Evolutionary conservation across 495 filamentous ascomycete species (phyloP), one percentile per base, ranked within the genome.

Genomic region (Aspergillus mulundensis): DNA sequence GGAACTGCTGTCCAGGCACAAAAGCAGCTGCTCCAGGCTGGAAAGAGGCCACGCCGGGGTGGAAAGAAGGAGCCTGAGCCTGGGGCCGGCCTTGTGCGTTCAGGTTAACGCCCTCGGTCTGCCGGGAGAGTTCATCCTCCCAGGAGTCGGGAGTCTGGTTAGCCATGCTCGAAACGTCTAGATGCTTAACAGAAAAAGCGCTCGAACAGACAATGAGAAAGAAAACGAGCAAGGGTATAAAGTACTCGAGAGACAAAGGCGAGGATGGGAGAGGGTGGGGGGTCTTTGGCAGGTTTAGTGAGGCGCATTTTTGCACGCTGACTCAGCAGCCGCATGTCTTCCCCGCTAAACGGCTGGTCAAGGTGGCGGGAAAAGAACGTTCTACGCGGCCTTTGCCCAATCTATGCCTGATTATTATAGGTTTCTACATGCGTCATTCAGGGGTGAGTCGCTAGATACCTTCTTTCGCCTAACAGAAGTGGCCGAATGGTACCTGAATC

Each of bases 111-210:
- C 88, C 84, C 56, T 94, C 88, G 50, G 96, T 88, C 76, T 95
- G 89, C 45, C 84, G 87, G 36, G 90, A 84, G 67, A 91, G 86
- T 57, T 95, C 94, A 62, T 98, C 90, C 76, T 98, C 94, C 94
- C 94, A 98, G 18, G 88, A 93, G 57, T 95, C 90, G 44, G 90
- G 86, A 36, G 78, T 77, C 57, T 88, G 82, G 64, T 80, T 81
- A 49, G 92, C 87, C 92, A 97, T 96, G 60, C 66, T 84, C 70
- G 56, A 42, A 20, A 48, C 45, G 49, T 61, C 63, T 52, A 59
- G 48, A 55, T 43, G 59, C 51, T 53, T 57, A 70, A 61, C 54
- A 57, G 73, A 58, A 54, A 54, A 67, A 55, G 65, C 61, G 55
- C 58, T 53, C 45, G 44, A 65, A 59, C 58, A 59, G 57, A 54